A percentile compares a stretch with the other conserved stretches of the same genome.
phyloP scores from a whole-genome alignment of 768 basidiomycete species.

The Russula compacta region DNA sequence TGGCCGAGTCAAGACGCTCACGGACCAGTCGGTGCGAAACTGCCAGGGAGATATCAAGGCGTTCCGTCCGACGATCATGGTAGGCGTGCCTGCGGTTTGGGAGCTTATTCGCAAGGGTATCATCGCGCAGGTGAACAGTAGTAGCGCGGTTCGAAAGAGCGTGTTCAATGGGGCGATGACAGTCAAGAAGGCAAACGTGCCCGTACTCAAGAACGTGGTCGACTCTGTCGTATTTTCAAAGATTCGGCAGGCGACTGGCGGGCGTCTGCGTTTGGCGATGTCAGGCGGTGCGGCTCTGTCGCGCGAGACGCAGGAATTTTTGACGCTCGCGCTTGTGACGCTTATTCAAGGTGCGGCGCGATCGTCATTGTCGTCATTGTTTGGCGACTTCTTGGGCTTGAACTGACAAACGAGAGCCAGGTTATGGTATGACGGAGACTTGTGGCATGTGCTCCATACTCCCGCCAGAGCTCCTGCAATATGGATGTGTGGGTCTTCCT shows the following conservation, averaged over 20 bases:
- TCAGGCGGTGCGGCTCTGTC: conserved; percentile 85
- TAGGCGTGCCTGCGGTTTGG: conserved; percentile 95
- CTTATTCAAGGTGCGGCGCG: conserved; percentile 73
- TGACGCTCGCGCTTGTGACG: conserved; percentile 69
- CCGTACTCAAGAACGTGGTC: conserved; percentile 54
- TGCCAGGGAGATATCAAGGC: conserved; percentile 79
- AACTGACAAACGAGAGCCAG: conserved; percentile 29
- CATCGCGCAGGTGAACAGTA: conserved; percentile 62
- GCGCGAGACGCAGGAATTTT: conserved; percentile 84
- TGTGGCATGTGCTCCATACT: conserved; percentile 85
- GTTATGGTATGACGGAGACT: conserved; percentile 96
- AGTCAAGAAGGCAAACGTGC: conserved; percentile 64
- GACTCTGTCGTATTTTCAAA: conserved; percentile 70
- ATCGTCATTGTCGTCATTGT: neutral
- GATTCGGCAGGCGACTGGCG: conserved; percentile 80
- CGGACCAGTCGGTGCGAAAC: conserved; percentile 85
- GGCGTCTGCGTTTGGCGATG: conserved; percentile 68
- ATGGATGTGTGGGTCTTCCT: conserved; percentile 75
- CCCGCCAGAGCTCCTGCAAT: conserved; percentile 73
- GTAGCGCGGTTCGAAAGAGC: conserved; percentile 57
- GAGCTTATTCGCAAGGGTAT: conserved; percentile 97
- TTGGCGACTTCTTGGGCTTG: neutral
- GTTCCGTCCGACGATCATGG: conserved; percentile 82
- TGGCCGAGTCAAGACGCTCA: conserved; percentile 91
- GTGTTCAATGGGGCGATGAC: conserved; percentile 74